Evolutionary conservation across 768 basidiomycete species (phyloP), one percentile per base, ranked within the genome.

Genomic region (Auriscalpium vulgare): DNA sequence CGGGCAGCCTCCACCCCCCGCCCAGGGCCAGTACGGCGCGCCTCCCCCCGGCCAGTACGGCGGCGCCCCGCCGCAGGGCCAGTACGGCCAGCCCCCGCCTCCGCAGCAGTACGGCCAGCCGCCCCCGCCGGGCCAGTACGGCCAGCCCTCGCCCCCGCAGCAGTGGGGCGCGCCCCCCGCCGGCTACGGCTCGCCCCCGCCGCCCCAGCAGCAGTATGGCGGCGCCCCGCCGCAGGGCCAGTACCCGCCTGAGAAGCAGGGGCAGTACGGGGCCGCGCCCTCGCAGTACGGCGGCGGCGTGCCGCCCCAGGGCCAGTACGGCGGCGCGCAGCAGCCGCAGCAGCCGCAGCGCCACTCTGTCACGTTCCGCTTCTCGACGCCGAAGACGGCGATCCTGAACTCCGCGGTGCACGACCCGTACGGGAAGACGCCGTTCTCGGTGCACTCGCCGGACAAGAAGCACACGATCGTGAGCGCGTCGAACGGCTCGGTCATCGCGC

Each of bases 371-470:
- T 51, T 59, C 14, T 43, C 34, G 8, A 54, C 49, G 10, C 50
- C 49, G 4, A 23, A 38, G 23, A 23, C 51, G 34, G 38, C 49
- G 19, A 45, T 55, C 37, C 37, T 57, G 47, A 49, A 54, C 54
- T 54, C 47, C 10, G 17, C 38, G n/a, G 50, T 61, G 37, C 13
- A 29, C 36, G 56, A 57, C n/a, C 56, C 47, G 14, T 53, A 49
- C 19, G 53, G 59, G 36, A 44, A 38, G 36, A 13, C 36, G 44
- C 56, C 59, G 36, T 57, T 57, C 59, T 37, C 1, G 21, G 48
- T 56, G 38, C 29, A 29, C n/a, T 49, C 54, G 37, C 29, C 29
- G 29, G 50, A 61, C 50, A 55, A 53, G 54, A 55, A 50, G 16
- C 50, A 38, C 38, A 45, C 49, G 54, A 49, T 49, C 29, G 37